Evolutionary conservation across 129 eudicot genomes (phyloP).

Genomic region (Lactuca sativa): DNA sequence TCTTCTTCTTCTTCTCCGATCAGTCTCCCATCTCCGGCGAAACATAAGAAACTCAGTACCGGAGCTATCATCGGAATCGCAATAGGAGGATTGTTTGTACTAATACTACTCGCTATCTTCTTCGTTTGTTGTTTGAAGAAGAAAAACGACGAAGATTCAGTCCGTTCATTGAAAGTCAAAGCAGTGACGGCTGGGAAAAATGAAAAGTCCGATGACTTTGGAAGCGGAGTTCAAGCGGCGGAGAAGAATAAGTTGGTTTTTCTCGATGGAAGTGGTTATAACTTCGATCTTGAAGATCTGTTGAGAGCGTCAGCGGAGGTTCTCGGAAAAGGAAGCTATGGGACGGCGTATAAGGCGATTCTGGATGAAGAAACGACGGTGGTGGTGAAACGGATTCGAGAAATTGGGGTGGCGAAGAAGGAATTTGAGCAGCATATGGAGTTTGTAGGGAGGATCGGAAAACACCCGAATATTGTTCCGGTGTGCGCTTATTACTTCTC

Average conservation of each 20-base stretch:
- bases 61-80: constrained; percentile 57
- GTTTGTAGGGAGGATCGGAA: constrained; percentile 52
- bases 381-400: constrained; percentile 81
- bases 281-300: constrained; percentile 88
- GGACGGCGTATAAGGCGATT: constrained; percentile 80
- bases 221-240: constrained; percentile 85
- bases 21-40: constrained; percentile 27
- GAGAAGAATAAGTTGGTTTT: constrained; percentile 83
- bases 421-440: constrained; percentile 94
- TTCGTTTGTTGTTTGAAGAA: constrained; percentile 49
- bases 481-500: constrained; percentile 79
- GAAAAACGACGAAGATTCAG: constrained; percentile 27
- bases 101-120: constrained; percentile 36
- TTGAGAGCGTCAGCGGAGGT: constrained; percentile 95
- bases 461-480: constrained; percentile 69
- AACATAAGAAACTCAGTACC: constrained; percentile 39
- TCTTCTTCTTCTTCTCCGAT: constrained; percentile 34
- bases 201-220: constrained; percentile 73
- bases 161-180: constrained; percentile 48
- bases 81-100: constrained; percentile 40
- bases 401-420: constrained; percentile 62
- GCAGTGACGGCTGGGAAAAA: constrained; percentile 41
- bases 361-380: constrained; percentile 78
- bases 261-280: constrained; percentile 60
- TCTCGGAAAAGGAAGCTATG: constrained; percentile 88